Evolutionary conservation across 768 basidiomycete genomes (phyloP).

Genomic region (Astraeus odoratus): DNA sequence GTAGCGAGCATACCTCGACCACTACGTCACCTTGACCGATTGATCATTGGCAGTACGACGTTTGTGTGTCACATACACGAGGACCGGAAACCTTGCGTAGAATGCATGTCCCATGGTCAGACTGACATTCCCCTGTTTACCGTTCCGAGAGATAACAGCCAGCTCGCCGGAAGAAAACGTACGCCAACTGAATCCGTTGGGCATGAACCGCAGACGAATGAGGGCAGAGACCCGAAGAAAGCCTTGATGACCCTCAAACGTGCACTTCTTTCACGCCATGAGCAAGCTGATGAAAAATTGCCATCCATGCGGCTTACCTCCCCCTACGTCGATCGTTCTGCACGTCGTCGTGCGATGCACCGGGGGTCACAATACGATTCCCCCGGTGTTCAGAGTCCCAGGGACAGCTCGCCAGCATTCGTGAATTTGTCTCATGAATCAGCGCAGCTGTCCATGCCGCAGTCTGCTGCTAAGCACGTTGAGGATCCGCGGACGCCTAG

Average conservation of each 20-base stretch:
- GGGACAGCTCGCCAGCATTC: constrained; percentile 16
- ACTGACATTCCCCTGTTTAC: constrained; percentile 55
- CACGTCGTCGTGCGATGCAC: constrained; percentile 56
- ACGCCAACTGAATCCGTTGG: constrained; percentile 10
- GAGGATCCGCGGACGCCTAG: constrained; percentile 34
- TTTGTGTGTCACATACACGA: constrained; percentile 68
- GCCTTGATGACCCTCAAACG: constrained; percentile 62
- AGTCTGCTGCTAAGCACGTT: constrained; percentile 10
- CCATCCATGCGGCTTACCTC: constrained; percentile 10
- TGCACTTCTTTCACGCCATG: constrained; percentile 50
- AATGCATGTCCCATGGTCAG: constrained; percentile 45
- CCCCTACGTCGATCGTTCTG: constrained; percentile 62
- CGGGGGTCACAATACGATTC: constrained; percentile 45
- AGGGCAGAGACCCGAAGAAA: constrained; percentile 49
- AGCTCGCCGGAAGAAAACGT: constrained; percentile 17
- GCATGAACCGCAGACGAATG: constrained; percentile 6
- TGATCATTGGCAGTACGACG: constrained; percentile 65
- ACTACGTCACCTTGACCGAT: constrained; percentile 55
- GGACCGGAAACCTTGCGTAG: constrained; percentile 51
- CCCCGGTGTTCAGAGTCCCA: constrained; percentile 37
- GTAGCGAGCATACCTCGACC: constrained; percentile 62
- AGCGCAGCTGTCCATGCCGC: constrained; percentile 16
- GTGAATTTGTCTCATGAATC: constrained; percentile 2
- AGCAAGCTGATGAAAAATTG: constrained; percentile 12
- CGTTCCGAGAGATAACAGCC: constrained; percentile 11